Conservation (phyloP, 768 basidiomycete species). For the Russula dissimulans region DNA sequence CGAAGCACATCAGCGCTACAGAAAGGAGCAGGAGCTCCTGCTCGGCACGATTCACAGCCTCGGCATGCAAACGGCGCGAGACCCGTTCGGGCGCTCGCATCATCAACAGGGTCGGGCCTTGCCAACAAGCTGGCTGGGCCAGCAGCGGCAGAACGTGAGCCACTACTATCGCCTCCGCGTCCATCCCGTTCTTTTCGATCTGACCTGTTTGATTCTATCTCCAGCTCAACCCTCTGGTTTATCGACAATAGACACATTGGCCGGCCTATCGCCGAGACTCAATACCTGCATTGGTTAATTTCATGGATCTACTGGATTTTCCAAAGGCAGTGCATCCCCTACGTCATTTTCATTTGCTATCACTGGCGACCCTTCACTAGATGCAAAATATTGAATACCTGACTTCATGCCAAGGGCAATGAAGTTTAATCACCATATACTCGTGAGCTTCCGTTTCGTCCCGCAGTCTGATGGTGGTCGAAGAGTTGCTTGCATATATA, state of each 20-base stretch:
- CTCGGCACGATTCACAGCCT: constrained; percentile 14
- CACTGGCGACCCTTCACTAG: background rate
- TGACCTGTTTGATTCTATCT: background rate
- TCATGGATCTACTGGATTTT: background rate
- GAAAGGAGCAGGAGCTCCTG: constrained; percentile 19
- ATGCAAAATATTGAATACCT: background rate
- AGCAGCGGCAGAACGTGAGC: constrained; percentile 20
- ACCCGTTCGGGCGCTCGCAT: constrained; percentile 8
- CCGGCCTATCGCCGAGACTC: background rate
- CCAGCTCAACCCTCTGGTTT: constrained; percentile 15
- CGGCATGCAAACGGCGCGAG: constrained; percentile 16
- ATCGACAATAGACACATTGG: background rate
- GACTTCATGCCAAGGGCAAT: background rate
- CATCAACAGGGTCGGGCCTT: constrained; percentile 6
- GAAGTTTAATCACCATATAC: background rate
- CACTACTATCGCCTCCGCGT: background rate
- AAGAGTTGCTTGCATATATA: background rate
- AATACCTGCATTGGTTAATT: background rate
- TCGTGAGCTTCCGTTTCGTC: too few relatives aligned
- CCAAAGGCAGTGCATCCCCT: background rate
- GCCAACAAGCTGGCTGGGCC: constrained; percentile 19
- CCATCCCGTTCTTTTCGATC: background rate
- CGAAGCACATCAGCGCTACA: constrained; percentile 18
- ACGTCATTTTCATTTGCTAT: background rate
- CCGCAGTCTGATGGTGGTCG: background rate